Evolutionary conservation across 345 rosid species (phyloP).

Genomic region (Orychophragmus violaceus): DNA sequence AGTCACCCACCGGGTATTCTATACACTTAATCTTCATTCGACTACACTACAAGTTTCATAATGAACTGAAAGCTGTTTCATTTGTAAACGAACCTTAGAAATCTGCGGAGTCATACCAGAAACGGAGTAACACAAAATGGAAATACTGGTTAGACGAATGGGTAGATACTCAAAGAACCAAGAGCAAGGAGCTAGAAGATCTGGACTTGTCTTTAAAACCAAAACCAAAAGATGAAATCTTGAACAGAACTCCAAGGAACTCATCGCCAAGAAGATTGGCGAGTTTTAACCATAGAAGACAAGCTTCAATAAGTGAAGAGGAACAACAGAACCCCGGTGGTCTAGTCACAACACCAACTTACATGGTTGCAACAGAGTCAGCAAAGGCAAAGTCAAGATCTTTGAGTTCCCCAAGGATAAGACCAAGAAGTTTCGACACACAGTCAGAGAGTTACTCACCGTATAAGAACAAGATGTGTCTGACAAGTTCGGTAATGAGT

Average conservation of each 20-base stretch:
- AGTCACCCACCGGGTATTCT: conserved; percentile 58
- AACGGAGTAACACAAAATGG: conserved; percentile 57
- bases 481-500: conserved; percentile 39
- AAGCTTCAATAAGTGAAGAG: conserved; percentile 61
- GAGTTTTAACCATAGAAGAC: conserved; percentile 47
- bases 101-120: conserved; percentile 73
- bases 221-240: conserved; percentile 37
- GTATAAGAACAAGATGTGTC: conserved; percentile 52
- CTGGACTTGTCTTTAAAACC: conserved; percentile 49
- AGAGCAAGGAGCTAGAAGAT: conserved; percentile 78
- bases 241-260: conserved; percentile 35
- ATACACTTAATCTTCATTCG: too few species aligned
- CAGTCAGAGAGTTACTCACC: conserved; percentile 83
- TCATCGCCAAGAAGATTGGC: conserved; percentile 39
- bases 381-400: conserved; percentile 86
- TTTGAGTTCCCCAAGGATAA: conserved; percentile 65
- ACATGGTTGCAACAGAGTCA: conserved; percentile 91
- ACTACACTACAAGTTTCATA: conserved; percentile 15
- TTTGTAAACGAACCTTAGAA: conserved; percentile 38
- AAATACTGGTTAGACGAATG: conserved; percentile 88
- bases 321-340: conserved; percentile 30
- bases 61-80: neutral
- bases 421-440: conserved; percentile 61
- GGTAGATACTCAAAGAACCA: conserved; percentile 74
- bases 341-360: conserved; percentile 44